Conservation (phyloP, 257 asterid species). For the Solanum dulcamara region DNA sequence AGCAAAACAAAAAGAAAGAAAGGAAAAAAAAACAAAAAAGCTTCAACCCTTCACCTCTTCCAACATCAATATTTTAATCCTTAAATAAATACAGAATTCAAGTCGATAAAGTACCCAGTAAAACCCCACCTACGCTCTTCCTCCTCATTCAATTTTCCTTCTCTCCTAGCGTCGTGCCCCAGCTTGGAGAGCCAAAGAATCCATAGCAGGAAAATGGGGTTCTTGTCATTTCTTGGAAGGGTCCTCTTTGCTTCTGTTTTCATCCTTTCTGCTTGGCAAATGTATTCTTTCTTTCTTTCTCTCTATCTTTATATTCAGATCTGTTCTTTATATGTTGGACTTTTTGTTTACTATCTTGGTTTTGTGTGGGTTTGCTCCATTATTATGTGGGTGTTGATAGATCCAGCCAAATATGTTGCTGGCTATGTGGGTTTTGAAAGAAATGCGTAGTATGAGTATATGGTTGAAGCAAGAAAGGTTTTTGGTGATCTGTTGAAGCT, state of each 20-base stretch:
- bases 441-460: background rate
- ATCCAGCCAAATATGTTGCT: background rate
- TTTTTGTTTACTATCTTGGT: background rate
- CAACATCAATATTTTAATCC: background rate
- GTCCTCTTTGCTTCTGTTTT: conserved; percentile 77
- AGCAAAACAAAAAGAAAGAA: background rate
- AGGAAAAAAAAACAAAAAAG: background rate
- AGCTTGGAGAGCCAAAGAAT: background rate
- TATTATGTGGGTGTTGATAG: background rate
- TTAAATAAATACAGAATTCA: background rate
- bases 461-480: background rate
- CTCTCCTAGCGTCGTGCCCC: background rate
- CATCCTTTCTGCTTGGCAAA: conserved; percentile 96
- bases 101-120: background rate
- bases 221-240: conserved; percentile 81
- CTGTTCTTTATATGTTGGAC: conserved; percentile 3
- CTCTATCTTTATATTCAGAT: conserved; percentile 24
- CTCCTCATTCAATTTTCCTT: background rate
- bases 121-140: background rate
- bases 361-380: background rate
- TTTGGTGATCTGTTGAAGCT: background rate
- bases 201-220: conserved; percentile 43
- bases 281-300: conserved; percentile 24
- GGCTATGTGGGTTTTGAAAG: background rate
- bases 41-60: background rate